Base-by-base conservation (phyloP, 2,329 filamentous ascomycete species). In the Xylaria sp. region DNA sequence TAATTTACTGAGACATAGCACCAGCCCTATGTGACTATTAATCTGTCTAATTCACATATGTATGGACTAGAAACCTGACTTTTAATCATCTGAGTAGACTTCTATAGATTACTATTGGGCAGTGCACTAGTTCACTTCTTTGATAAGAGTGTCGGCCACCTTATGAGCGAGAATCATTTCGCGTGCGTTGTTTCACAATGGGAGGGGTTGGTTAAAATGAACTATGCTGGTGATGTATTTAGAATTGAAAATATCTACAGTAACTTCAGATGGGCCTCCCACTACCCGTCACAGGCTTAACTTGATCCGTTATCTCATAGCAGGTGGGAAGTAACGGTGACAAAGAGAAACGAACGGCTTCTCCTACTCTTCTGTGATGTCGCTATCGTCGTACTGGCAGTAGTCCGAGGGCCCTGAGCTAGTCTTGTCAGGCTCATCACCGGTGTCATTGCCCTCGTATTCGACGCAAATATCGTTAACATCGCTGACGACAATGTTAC, bases 391-490 rank as follows among this genome's bases (percentile, higher is more conserved):
- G 29, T 54, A 54, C 27, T 13, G 51, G 27, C 51, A 54, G 29
- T 54, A 54, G 51, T 54, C 29, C 9, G 51, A 54, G 25, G 79
- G 76, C 0, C 81, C 81, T 0, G 75, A 77, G 1, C 79, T 77
- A 32, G 80, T 79, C 77, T 82, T 79, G 4, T 70, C 29, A 4
- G 81, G 81, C 76, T 83, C 81, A 44, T 72, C 72, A 35, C 78
- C 79, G 10, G 71, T 78, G 51, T 75, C 70, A 65, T 80, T 81
- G 50, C 82, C 81, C n/a, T 74, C 74, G 74, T 79, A 82, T 57
- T 74, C 68, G 61, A 78, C 77, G 68, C 78, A 79, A 5, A 54
- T 54, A 29, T 54, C 29, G n/a, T 35, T 35, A 21, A 54, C 29
- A 35, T 54, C 29, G 10, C 51, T 54, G 29, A 54, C 51, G 29